Conservation (phyloP, 495 filamentous ascomycete species). For the Penicillium coprophilum region DNA sequence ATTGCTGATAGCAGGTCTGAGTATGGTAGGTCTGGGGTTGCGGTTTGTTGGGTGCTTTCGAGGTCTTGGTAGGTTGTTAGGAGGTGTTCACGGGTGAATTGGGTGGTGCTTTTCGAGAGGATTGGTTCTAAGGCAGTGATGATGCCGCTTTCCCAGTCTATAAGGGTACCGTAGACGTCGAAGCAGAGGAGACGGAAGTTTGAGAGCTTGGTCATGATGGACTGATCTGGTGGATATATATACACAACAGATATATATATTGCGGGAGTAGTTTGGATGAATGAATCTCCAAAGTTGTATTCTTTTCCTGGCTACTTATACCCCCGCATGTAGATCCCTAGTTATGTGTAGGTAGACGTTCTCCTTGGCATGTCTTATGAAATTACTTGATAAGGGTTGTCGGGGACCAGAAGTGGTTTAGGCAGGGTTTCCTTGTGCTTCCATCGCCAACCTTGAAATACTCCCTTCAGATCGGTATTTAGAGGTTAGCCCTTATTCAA, state of each 20-base stretch:
- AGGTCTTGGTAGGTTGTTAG: constrained; percentile 36
- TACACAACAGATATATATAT: constrained; percentile 4
- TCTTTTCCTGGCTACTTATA: background rate
- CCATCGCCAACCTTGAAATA: background rate
- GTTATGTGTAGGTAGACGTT: background rate
- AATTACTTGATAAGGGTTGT: background rate
- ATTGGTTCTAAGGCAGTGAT: constrained; percentile 41
- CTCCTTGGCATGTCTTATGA: background rate
- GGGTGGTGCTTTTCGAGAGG: constrained; percentile 36
- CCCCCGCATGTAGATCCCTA: constrained; percentile 7
- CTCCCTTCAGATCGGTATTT: background rate
- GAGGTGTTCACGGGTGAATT: constrained; percentile 39
- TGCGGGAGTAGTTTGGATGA: background rate
- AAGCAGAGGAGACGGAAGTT: constrained; percentile 61
- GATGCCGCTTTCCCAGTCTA: constrained; percentile 67
- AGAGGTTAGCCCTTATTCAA: background rate
- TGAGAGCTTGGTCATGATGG: constrained; percentile 36
- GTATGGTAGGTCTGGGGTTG: constrained; percentile 55
- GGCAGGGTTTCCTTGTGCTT: background rate
- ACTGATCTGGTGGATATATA: background rate
- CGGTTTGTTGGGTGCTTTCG: constrained; percentile 42
- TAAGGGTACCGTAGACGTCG: constrained; percentile 81
- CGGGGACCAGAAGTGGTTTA: constrained; percentile 9
- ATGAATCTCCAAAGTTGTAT: background rate
- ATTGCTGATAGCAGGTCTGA: constrained; percentile 47